Evolutionary conservation across 805 yeast genomes (phyloP), one percentile per base, ranked within the genome.

Genomic region (Cyberlindnera xylosilytica): DNA sequence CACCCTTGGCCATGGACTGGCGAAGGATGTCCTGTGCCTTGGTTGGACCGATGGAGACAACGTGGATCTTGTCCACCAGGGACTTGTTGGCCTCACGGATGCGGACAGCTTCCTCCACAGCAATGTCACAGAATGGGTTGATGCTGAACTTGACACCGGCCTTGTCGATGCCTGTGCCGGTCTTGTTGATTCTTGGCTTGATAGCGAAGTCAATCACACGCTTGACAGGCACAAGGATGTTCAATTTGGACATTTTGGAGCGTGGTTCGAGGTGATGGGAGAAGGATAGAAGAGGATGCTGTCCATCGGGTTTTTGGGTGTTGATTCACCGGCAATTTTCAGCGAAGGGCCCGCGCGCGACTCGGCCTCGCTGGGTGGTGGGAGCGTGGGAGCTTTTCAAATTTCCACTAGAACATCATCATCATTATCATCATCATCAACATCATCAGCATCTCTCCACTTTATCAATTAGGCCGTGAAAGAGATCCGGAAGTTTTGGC

Each of bases 101-200:
- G 53, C 83, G 78, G 32, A 90, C 70, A 1, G 98, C 95, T 64
- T 93, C 99, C 66, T 93, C 99, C 40, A 93, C 79, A 8, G 99
- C 99, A 61, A 93, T 93, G 66, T 93, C 99, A 68, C 96, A 93
- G 66, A 93, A 93, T 43, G 99, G 99, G 63, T 93, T 93, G 64
- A 91, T 87, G 59, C 88, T 78, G 72, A 83, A 89, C 68, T 91
- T 91, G 53, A 87, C 87, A 44, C 97, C 97, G 50, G 84, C 78
- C 42, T 91, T 79, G 54, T 89, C 96, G 18, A 66, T 58, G 6
- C 93, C 96, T 10, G 88, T 83, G 37, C 79, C 80, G 12, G 95
- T 70, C 64, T 87, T 81, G 72, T 89, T 89, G 65, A 91, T 83
- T 57, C 97, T 76, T 36, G 99, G 99, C 66, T 85, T 86, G 56